Evolutionary conservation across 2,329 filamentous ascomycete genomes (phyloP).

Genomic region (Fusarium goolgardi): DNA sequence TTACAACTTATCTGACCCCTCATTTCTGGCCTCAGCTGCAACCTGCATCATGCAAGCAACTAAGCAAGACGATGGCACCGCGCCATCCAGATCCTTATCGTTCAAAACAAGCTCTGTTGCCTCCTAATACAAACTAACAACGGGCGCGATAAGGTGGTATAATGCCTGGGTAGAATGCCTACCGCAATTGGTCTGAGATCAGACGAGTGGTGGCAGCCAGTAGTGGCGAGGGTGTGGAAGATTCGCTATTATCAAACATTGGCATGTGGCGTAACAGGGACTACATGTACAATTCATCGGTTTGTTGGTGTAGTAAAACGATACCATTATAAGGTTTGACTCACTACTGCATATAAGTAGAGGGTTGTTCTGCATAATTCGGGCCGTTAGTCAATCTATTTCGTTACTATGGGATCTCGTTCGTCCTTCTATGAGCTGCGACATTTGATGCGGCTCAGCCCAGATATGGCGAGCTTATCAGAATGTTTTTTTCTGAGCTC

Average conservation of each 20-base stretch:
- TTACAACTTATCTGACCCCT: slow-evolving; percentile 10
- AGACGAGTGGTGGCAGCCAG: not conserved
- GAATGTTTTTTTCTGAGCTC: not conserved
- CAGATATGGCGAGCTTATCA: not conserved
- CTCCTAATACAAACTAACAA: not conserved
- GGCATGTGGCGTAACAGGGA: slow-evolving; percentile 4
- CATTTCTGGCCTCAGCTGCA: slow-evolving; percentile 11
- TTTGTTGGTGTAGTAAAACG: not conserved
- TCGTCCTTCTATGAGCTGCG: not conserved
- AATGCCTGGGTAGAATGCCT: not conserved
- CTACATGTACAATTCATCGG: not conserved
- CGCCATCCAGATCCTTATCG: slow-evolving; percentile 8
- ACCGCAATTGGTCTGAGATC: slow-evolving; percentile 4
- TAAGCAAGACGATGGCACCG: slow-evolving; percentile 1
- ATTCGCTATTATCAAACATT: slow-evolving; percentile 11
- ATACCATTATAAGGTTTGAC: not conserved
- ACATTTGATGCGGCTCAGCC: not conserved
- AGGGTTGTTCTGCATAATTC: not conserved
- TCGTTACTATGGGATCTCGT: not conserved
- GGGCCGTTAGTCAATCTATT: not conserved
- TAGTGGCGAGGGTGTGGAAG: slow-evolving; percentile 10
- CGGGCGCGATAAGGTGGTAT: slow-evolving; percentile 12
- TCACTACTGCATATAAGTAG: not conserved
- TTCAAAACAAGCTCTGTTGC: slow-evolving; percentile 1
- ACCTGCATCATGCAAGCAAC: slow-evolving; percentile 8